These are phyloP conservation scores for Arxiozyma slooffiae DNA, from an alignment of 1,139 yeast genomes.

Conservation along the genomic window DNA sequence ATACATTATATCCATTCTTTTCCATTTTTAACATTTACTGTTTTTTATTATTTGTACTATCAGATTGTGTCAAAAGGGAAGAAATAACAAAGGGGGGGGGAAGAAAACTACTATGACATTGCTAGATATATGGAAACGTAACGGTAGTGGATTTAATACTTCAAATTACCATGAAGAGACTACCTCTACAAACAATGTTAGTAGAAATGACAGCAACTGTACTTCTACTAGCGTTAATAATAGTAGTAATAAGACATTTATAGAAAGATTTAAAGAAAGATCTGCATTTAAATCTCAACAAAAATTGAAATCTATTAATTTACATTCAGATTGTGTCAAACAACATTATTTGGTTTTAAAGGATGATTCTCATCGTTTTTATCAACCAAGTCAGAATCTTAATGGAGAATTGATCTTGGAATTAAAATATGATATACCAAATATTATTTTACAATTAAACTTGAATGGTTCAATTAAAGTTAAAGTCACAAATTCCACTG, in stretches of 20 bases:
- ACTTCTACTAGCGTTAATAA: background rate
- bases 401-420: conserved; percentile 52
- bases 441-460: conserved; percentile 45
- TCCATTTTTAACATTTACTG: no score
- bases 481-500: conserved; percentile 31
- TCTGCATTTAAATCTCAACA: background rate
- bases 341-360: conserved; percentile 56
- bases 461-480: conserved; percentile 50
- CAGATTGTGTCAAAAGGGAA: background rate
- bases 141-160: background rate
- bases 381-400: conserved; percentile 55
- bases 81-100: no score
- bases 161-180: background rate
- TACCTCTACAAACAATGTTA: background rate
- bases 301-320: background rate
- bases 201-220: background rate
- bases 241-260: background rate
- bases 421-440: conserved; percentile 45
- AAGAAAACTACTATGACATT: background rate
- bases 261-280: background rate
- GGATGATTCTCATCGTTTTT: conserved; percentile 57
- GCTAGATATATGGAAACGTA: background rate
- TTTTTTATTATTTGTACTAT: no score
- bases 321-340: conserved; percentile 30
- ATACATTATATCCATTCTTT: no score